Evolutionary conservation across 2,329 filamentous ascomycete genomes (phyloP).

Genomic region (Mollisiaceae sp.): DNA sequence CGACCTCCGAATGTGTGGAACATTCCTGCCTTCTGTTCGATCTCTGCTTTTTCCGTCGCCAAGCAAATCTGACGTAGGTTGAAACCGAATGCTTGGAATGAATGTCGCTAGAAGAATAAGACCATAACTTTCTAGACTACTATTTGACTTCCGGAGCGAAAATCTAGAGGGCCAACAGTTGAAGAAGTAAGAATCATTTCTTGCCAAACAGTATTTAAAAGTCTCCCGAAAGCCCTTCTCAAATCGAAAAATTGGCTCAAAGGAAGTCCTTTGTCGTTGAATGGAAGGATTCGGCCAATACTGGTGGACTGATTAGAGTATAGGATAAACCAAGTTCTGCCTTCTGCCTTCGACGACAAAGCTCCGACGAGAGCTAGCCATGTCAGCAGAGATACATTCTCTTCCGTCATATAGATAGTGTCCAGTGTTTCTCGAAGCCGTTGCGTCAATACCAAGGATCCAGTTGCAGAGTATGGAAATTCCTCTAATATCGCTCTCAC

Average conservation of each 20-base stretch:
- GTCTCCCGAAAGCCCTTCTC: not conserved
- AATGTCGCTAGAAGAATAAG: too few relatives aligned
- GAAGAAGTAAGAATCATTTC: not conserved
- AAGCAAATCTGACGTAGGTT: too few relatives aligned
- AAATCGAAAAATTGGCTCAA: not conserved
- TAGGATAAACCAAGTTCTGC: constrained; percentile 12
- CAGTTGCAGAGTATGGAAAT: constrained; percentile 27
- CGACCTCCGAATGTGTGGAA: not conserved
- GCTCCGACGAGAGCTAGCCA: constrained; percentile 26
- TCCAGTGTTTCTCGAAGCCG: constrained; percentile 24
- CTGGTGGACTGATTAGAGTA: not conserved
- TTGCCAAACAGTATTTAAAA: not conserved
- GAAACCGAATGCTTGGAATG: too few relatives aligned
- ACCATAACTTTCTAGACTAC: too few relatives aligned
- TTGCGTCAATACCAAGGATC: constrained; percentile 28
- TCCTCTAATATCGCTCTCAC: constrained; percentile 33
- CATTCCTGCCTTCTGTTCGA: not conserved
- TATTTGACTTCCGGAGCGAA: too few relatives aligned
- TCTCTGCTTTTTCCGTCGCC: not conserved
- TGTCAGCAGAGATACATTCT: constrained; percentile 16
- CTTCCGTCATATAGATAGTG: constrained; percentile 14
- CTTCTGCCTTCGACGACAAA: constrained; percentile 18
- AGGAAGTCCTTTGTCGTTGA: not conserved
- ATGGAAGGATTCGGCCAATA: not conserved
- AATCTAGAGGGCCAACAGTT: not conserved